Percentiles rank a stretch among this genome's conserved stretches.
Conservation (phyloP, 495 filamentous ascomycete genomes). For the Annulohypoxylon nitens region DNA sequence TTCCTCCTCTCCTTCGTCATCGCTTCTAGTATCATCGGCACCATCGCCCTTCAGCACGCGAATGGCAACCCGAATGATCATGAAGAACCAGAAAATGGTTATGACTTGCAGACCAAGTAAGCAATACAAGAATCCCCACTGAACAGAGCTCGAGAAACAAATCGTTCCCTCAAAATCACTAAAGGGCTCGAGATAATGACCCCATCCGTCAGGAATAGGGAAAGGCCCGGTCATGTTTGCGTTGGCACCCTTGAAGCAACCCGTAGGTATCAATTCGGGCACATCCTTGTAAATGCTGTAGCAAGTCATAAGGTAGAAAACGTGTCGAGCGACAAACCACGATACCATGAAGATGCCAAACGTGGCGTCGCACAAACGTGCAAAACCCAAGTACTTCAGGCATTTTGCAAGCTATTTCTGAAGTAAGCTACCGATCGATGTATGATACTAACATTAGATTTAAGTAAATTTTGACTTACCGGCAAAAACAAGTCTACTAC, state of each 20-base stretch:
- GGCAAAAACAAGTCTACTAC: constrained; percentile 89
- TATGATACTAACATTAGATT: neutral
- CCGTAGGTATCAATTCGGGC: constrained; percentile 70
- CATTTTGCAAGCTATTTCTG: constrained; percentile 84
- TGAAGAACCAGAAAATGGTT: constrained; percentile 87
- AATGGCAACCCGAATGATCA: constrained; percentile 85
- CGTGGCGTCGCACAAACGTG: constrained; percentile 79
- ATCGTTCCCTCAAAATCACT: constrained; percentile 74
- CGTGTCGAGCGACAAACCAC: constrained; percentile 88
- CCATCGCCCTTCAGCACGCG: constrained; percentile 79
- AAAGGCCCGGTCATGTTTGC: constrained; percentile 67
- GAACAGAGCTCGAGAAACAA: constrained; percentile 80
- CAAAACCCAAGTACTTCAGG: constrained; percentile 86
- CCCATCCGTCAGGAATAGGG: constrained; percentile 67
- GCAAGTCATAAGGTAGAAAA: constrained; percentile 80
- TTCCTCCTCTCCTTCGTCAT: constrained; percentile 80
- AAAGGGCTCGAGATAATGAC: constrained; percentile 78
- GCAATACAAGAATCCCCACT: constrained; percentile 79
- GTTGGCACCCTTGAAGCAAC: constrained; percentile 72
- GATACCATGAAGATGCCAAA: constrained; percentile 89
- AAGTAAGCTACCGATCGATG: constrained; percentile 38
- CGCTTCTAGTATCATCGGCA: constrained; percentile 89
- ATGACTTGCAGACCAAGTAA: constrained; percentile 84
- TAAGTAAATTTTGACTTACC: constrained; percentile 65
- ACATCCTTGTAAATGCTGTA: constrained; percentile 85